Conservation (phyloP, 805 yeast species). For the Wickerhamomyces bisporus region DNA sequence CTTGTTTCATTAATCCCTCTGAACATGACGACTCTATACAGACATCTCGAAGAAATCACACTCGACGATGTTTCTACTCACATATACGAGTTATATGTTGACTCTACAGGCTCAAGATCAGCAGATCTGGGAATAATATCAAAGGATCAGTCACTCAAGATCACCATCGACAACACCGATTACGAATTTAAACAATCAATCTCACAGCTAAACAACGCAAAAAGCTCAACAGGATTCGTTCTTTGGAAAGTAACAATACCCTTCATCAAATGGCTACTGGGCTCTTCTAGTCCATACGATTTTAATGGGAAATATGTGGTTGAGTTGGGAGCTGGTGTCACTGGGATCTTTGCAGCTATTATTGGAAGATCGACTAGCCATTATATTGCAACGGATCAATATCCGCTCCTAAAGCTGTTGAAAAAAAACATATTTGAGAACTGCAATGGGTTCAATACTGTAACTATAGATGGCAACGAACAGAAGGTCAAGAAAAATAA, state of each 20-base stretch:
- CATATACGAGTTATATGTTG: slow-evolving; percentile 16
- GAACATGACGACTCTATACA: not conserved
- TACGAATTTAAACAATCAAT: slow-evolving; percentile 29
- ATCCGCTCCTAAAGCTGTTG: slow-evolving; percentile 45
- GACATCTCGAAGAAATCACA: slow-evolving; percentile 10
- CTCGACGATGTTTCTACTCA: slow-evolving; percentile 13
- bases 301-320: slow-evolving; percentile 29
- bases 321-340: slow-evolving; percentile 61
- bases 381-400: slow-evolving; percentile 57
- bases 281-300: slow-evolving; percentile 5
- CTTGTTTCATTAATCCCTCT: too few species aligned
- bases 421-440: slow-evolving; percentile 41
- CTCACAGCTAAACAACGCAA: slow-evolving; percentile 24
- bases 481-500: slow-evolving; percentile 3
- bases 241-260: slow-evolving; percentile 51
- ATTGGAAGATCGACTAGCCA: slow-evolving; percentile 29
- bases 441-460: slow-evolving; percentile 19
- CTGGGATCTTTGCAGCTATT: slow-evolving; percentile 44
- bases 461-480: slow-evolving; percentile 15
- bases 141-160: slow-evolving; percentile 22
- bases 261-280: slow-evolving; percentile 50
- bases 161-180: slow-evolving; percentile 10
- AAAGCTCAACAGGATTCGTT: slow-evolving; percentile 58
- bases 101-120: slow-evolving; percentile 2
- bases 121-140: slow-evolving; percentile 22